phyloP scores from a whole-genome alignment of 345 rosid species.

The Salix purpurea region DNA sequence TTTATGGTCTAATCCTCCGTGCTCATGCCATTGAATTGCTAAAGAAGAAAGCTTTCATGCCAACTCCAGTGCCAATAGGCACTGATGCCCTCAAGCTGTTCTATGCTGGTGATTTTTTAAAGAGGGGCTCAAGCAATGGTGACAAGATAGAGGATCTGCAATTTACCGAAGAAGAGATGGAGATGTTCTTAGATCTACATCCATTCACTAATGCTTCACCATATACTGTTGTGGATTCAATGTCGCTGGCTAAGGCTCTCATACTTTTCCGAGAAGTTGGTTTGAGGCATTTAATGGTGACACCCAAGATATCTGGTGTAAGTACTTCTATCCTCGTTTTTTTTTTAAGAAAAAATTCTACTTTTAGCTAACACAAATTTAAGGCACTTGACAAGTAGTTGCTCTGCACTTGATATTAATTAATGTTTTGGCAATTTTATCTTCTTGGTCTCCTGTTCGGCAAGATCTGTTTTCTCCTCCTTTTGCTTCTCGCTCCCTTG shows the following conservation, averaged over 20 bases:
- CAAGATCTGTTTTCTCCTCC: not conserved
- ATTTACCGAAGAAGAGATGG: constrained; percentile 74
- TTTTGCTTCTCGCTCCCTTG: not conserved
- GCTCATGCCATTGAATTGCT: constrained; percentile 65
- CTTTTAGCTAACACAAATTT: not conserved
- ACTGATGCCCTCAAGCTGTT: constrained; percentile 39
- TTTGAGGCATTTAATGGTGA: constrained; percentile 76
- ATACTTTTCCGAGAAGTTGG: constrained; percentile 82
- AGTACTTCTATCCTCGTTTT: constrained; percentile 28
- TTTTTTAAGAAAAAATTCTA: not conserved
- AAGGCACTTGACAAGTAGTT: not conserved
- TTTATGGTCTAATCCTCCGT: constrained; percentile 75
- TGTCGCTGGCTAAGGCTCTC: constrained; percentile 90
- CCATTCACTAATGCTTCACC: constrained; percentile 92
- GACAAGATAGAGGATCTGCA: constrained; percentile 63
- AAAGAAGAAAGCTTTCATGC: constrained; percentile 60
- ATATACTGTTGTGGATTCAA: constrained; percentile 85
- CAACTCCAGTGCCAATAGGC: constrained; percentile 35
- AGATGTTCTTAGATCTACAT: constrained; percentile 76
- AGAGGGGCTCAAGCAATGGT: constrained; percentile 62
- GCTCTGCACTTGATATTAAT: not conserved
- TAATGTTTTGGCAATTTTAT: not conserved
- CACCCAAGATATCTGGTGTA: constrained; percentile 67
- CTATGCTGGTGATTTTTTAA: constrained; percentile 63
- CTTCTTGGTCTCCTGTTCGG: not conserved